Conservation (phyloP, 768 basidiomycete genomes). For the Suillus luteus region DNA sequence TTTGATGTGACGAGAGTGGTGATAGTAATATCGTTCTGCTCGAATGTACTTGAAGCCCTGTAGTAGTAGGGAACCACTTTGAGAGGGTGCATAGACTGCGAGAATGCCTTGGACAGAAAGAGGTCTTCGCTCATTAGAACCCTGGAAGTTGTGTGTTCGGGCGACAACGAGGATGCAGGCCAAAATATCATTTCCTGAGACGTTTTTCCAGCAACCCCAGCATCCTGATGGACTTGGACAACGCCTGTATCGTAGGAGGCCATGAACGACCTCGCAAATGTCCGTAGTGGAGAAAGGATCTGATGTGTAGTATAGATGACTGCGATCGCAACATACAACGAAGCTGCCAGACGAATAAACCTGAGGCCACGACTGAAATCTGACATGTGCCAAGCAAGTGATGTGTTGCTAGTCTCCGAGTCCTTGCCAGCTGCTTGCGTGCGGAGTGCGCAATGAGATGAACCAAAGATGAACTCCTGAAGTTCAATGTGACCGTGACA, state of each 20-base stretch:
- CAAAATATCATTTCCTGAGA: conserved; percentile 26
- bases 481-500: no score
- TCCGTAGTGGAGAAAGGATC: conserved; percentile 19
- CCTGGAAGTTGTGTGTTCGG: conserved; percentile 4
- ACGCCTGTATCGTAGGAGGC: neutral
- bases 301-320: conserved; percentile 35
- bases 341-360: conserved; percentile 10
- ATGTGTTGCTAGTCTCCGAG: conserved; percentile 14
- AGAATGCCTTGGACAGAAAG: conserved; percentile 70
- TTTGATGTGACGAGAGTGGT: conserved; percentile 84
- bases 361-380: conserved; percentile 2
- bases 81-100: conserved; percentile 69
- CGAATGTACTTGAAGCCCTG: conserved; percentile 57
- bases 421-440: conserved; percentile 3
- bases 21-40: conserved; percentile 75
- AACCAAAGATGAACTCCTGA: no score
- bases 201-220: conserved; percentile 9
- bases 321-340: conserved; percentile 29
- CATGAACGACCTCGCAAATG: neutral
- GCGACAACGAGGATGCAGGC: conserved; percentile 15
- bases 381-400: neutral
- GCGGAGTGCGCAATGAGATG: conserved; percentile 15
- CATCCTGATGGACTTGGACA: neutral
- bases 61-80: conserved; percentile 84
- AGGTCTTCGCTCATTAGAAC: conserved; percentile 45